Evolutionary conservation across 2,329 filamentous ascomycete species (phyloP).

Genomic region (Lasiodiplodia theobromae): DNA sequence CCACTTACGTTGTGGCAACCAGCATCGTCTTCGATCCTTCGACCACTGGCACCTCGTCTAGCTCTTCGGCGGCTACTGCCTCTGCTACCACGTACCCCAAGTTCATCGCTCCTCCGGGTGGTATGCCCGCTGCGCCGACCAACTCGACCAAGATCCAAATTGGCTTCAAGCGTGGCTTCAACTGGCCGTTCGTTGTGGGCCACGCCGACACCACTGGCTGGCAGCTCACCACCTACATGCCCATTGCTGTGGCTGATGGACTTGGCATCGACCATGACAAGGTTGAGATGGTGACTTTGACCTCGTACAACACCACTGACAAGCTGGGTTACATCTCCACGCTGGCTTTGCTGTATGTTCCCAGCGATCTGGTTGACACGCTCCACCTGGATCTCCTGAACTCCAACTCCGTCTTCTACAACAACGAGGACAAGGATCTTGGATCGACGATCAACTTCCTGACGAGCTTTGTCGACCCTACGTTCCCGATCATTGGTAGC

Average conservation of each 20-base stretch:
- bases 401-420: conserved; percentile 77
- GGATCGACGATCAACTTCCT: conserved; percentile 70
- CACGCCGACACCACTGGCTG: conserved; percentile 72
- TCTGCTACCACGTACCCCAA: conserved; percentile 44
- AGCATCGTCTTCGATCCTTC: conserved; percentile 67
- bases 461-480: conserved; percentile 82
- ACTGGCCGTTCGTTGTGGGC: conserved; percentile 81
- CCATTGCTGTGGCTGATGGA: conserved; percentile 72
- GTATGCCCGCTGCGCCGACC: conserved; percentile 62
- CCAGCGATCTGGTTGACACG: conserved; percentile 55
- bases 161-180: conserved; percentile 80
- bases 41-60: conserved; percentile 52
- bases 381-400: conserved; percentile 74
- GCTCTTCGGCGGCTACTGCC: conserved; percentile 39
- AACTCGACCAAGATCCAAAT: conserved; percentile 80
- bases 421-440: conserved; percentile 60
- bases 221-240: conserved; percentile 85
- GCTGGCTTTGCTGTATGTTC: conserved; percentile 63
- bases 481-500: conserved; percentile 72
- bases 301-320: conserved; percentile 75
- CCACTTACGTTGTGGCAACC: conserved; percentile 61
- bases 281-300: conserved; percentile 73
- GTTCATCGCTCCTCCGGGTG: conserved; percentile 74
- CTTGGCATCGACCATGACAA: conserved; percentile 59
- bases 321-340: conserved; percentile 82